These are phyloP conservation scores for Sugiyamaella floridensis DNA, from an alignment of 805 yeast species.

Conservation along the genomic window DNA sequence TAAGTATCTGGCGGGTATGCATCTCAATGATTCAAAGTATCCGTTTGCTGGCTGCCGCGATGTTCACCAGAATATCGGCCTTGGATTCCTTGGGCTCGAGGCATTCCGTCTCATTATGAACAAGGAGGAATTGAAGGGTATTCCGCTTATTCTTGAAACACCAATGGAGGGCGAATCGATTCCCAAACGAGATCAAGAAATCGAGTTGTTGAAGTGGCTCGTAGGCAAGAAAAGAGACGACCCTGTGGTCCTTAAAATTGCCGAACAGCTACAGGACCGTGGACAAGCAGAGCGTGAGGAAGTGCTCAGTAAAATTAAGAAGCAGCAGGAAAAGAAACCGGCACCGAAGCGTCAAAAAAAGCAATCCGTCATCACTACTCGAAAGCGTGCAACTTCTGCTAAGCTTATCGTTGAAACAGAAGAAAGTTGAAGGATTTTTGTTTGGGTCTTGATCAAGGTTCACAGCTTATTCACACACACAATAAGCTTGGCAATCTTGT, in stretches of 20 bases:
- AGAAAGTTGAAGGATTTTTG: too few species aligned
- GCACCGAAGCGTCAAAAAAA: not conserved
- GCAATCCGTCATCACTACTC: not conserved
- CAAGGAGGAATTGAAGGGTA: conserved; percentile 47
- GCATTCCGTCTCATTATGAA: conserved; percentile 75
- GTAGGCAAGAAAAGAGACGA: conserved; percentile 51
- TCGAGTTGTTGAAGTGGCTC: conserved; percentile 73
- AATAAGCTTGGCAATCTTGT: too few species aligned
- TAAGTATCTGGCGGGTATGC: conserved; percentile 71
- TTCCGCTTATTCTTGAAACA: conserved; percentile 85
- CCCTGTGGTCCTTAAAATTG: conserved; percentile 45
- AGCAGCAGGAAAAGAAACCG: conserved; percentile 30
- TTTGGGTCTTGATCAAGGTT: too few species aligned
- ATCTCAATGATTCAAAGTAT: conserved; percentile 90
- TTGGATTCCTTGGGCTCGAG: conserved; percentile 84
- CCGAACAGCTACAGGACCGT: conserved; percentile 41
- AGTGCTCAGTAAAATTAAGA: conserved; percentile 58
- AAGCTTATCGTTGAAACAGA: too few species aligned
- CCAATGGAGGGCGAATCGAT: conserved; percentile 38
- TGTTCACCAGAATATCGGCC: conserved; percentile 82
- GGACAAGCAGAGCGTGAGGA: conserved; percentile 70
- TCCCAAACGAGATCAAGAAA: conserved; percentile 61
- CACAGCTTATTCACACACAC: too few species aligned
- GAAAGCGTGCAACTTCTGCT: too few species aligned
- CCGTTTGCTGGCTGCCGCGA: conserved; percentile 88